Evolutionary conservation across 345 rosid species (phyloP).

Genomic region (Eucalyptus microcorys): DNA sequence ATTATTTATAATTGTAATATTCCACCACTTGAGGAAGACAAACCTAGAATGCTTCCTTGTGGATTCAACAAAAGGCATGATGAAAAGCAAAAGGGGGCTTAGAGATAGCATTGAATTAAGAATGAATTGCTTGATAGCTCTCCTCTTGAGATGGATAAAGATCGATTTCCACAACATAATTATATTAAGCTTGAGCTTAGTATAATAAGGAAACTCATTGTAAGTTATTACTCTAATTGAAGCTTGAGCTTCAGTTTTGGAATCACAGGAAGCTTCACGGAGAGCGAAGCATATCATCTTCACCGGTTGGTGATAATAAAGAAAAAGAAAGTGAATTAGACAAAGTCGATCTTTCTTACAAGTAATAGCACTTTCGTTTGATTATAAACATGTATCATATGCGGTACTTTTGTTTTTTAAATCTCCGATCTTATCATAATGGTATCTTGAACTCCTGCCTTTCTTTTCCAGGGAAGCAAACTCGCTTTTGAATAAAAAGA

Average conservation of each 20-base stretch:
- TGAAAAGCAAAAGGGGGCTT: not conserved
- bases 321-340: not conserved
- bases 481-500: not conserved
- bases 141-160: too few relatives aligned
- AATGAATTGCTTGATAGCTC: not conserved
- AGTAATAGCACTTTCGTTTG: not conserved
- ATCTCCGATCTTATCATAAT: not conserved
- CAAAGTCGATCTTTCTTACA: not conserved
- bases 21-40: not conserved
- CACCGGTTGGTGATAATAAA: not conserved
- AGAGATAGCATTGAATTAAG: not conserved
- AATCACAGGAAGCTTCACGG: not conserved
- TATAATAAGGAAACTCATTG: too few relatives aligned
- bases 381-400: not conserved
- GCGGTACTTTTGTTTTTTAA: not conserved
- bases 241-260: accelerated
- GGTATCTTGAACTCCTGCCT: not conserved
- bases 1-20: not conserved
- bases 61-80: not conserved
- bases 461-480: not conserved
- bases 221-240: not conserved
- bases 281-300: not conserved
- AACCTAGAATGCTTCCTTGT: not conserved
- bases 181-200: too few relatives aligned
- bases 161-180: too few relatives aligned